Evolutionary conservation across 495 filamentous ascomycete genomes (phyloP).

Genomic region (Corynascus novoguineensis): DNA sequence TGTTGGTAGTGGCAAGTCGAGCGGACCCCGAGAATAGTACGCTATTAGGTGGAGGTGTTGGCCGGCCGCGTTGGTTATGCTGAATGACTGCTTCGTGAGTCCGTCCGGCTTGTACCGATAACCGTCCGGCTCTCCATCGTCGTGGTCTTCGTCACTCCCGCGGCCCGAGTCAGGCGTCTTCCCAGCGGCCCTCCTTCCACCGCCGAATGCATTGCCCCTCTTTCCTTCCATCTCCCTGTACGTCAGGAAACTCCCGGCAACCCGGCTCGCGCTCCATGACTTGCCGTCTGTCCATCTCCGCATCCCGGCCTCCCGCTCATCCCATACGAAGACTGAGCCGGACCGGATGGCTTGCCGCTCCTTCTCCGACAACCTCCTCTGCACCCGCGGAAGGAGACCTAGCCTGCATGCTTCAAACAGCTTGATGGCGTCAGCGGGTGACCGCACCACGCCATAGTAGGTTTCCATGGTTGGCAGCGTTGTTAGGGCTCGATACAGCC

Average conservation of each 20-base stretch:
- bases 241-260: slow-evolving; percentile 95
- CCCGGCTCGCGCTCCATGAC: slow-evolving; percentile 96
- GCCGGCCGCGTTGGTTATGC: slow-evolving; percentile 83
- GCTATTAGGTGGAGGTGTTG: slow-evolving; percentile 96
- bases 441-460: slow-evolving; percentile 86
- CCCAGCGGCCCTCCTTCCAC: slow-evolving; percentile 52
- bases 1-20: slow-evolving; percentile 69
- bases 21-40: slow-evolving; percentile 76
- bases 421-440: slow-evolving; percentile 91
- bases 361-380: slow-evolving; percentile 91
- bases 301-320: slow-evolving; percentile 98
- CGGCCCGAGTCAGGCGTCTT: slow-evolving; percentile 76
- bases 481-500: too few species aligned
- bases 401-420: slow-evolving; percentile 94
- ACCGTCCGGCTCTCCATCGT: slow-evolving; percentile 86
- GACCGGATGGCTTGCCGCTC: slow-evolving; percentile 91
- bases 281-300: slow-evolving; percentile 97
- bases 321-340: slow-evolving; percentile 98
- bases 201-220: slow-evolving; percentile 52
- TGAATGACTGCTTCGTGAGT: slow-evolving; percentile 98
- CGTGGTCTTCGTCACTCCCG: slow-evolving; percentile 73
- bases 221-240: slow-evolving; percentile 99
- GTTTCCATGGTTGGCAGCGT: slow-evolving; percentile 72
- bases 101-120: slow-evolving; percentile 97
- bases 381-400: slow-evolving; percentile 84